Percentiles rank a stretch among this genome's conserved stretches.
Conservation (phyloP, 768 basidiomycete species). For the Tubosaeta sp. region DNA sequence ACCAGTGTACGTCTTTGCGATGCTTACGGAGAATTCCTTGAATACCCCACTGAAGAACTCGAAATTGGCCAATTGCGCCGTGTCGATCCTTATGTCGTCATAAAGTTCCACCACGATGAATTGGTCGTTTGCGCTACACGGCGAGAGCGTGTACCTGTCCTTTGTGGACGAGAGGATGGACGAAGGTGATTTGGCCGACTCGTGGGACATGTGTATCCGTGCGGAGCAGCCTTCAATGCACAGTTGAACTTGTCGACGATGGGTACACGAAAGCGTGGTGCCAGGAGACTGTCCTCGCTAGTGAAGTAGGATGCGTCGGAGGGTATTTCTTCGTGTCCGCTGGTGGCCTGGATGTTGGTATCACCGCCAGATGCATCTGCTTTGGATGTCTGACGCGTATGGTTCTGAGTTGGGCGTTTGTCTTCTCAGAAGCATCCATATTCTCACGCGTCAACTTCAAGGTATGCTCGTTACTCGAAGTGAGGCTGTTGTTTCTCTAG, state of each 20-base stretch:
- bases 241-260: conserved; percentile 91
- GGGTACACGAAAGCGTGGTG: conserved; percentile 39
- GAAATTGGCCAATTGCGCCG: conserved; percentile 88
- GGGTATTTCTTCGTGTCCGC: conserved; percentile 9
- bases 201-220: conserved; percentile 52
- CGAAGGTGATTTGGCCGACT: conserved; percentile 73
- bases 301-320: conserved; percentile 12
- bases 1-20: conserved; percentile 73
- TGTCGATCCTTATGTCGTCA: conserved; percentile 88
- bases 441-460: too few species aligned
- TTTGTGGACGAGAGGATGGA: conserved; percentile 85
- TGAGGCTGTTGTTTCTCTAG: too few species aligned
- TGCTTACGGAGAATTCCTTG: conserved; percentile 85
- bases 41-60: conserved; percentile 98
- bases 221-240: conserved; percentile 89
- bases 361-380: conserved; percentile 3
- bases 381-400: background rate
- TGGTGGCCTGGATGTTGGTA: conserved; percentile 2
- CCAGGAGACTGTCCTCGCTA: conserved; percentile 28
- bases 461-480: too few species aligned
- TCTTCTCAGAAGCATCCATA: too few species aligned
- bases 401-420: too few species aligned
- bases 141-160: conserved; percentile 96
- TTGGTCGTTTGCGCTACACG: conserved; percentile 60
- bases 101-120: conserved; percentile 95